Percentiles rank a stretch among this genome's conserved stretches.
These are phyloP conservation scores for Tolypocladium tundrense DNA, from an alignment of 2,329 filamentous ascomycete species.

Conservation along the genomic window DNA sequence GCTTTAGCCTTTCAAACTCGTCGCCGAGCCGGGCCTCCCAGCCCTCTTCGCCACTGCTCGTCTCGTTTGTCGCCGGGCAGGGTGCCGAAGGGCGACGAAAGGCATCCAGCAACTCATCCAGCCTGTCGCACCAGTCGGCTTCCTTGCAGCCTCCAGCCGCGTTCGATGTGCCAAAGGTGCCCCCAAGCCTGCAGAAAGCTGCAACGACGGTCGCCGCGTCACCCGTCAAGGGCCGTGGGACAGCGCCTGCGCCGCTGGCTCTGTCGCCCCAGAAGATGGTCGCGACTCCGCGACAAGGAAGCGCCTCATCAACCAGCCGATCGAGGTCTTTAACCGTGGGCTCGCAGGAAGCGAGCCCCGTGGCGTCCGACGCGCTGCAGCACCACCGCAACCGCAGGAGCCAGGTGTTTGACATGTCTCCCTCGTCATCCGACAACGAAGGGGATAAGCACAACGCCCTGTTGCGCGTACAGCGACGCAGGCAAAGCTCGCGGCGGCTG, in stretches of 20 bases:
- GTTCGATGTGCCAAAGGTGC: constrained; percentile 60
- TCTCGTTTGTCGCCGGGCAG: constrained; percentile 85
- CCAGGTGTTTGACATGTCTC: constrained; percentile 92
- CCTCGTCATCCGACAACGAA: constrained; percentile 95
- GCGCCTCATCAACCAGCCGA: constrained; percentile 54
- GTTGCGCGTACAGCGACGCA: constrained; percentile 80
- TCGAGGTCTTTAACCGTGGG: constrained; percentile 86
- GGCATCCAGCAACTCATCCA: constrained; percentile 81
- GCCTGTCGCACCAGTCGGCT: constrained; percentile 67
- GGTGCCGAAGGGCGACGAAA: constrained; percentile 73
- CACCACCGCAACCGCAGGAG: constrained; percentile 84
- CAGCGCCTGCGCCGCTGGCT: constrained; percentile 39
- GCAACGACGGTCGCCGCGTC: constrained; percentile 43
- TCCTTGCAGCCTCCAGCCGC: constrained; percentile 61
- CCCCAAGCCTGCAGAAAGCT: constrained; percentile 50
- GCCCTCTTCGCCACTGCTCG: constrained; percentile 66
- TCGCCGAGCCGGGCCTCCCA: constrained; percentile 76
- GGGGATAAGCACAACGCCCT: constrained; percentile 84
- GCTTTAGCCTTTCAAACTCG: constrained; percentile 67
- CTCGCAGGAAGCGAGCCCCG: constrained; percentile 80
- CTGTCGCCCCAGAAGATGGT: constrained; percentile 54
- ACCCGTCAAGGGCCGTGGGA: constrained; percentile 44
- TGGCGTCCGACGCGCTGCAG: constrained; percentile 57
- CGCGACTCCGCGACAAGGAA: constrained; percentile 49
- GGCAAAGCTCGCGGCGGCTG: constrained; percentile 90